Conservation (phyloP, 2,329 filamentous ascomycete species). For the Monilinia polystroma region DNA sequence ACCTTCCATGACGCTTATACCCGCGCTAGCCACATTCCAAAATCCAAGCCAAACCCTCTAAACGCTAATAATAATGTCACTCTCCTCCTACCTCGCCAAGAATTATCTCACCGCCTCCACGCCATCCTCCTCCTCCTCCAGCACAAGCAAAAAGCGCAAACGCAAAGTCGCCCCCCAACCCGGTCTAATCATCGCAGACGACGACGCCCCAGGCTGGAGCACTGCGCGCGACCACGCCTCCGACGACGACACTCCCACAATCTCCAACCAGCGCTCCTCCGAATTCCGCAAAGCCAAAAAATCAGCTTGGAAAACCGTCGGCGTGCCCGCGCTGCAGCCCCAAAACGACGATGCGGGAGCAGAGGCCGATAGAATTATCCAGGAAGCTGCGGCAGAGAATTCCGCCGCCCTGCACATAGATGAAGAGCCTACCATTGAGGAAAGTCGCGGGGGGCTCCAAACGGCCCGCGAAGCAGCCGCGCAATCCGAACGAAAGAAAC, state of each 20-base stretch:
- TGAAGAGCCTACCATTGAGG: slow-evolving; percentile 73
- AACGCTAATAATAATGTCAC: slow-evolving; percentile 48
- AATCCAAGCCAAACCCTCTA: neutral
- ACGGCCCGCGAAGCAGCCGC: slow-evolving; percentile 74
- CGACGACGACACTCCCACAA: slow-evolving; percentile 52
- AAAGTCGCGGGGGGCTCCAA: slow-evolving; percentile 84
- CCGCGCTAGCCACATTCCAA: neutral
- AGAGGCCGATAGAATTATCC: slow-evolving; percentile 77
- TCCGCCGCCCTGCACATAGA: slow-evolving; percentile 51
- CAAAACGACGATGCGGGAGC: slow-evolving; percentile 60
- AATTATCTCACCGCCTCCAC: slow-evolving; percentile 78
- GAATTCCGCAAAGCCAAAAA: slow-evolving; percentile 76
- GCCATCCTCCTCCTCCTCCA: slow-evolving; percentile 47
- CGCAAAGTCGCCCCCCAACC: slow-evolving; percentile 50
- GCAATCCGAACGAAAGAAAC: slow-evolving; percentile 64
- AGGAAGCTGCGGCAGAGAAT: slow-evolving; percentile 67
- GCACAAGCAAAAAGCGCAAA: slow-evolving; percentile 64
- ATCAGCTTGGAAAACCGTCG: slow-evolving; percentile 75
- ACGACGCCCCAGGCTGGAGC: slow-evolving; percentile 50
- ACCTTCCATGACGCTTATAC: too few relatives aligned
- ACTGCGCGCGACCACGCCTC: slow-evolving; percentile 48
- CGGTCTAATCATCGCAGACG: slow-evolving; percentile 64
- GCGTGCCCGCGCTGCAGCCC: slow-evolving; percentile 43
- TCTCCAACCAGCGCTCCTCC: slow-evolving; percentile 48
- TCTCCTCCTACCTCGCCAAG: slow-evolving; percentile 84